A percentile compares a stretch with the other conserved stretches of the same genome.
Conservation (phyloP, 768 basidiomycete species). For the Crassisporium funariophilum region DNA sequence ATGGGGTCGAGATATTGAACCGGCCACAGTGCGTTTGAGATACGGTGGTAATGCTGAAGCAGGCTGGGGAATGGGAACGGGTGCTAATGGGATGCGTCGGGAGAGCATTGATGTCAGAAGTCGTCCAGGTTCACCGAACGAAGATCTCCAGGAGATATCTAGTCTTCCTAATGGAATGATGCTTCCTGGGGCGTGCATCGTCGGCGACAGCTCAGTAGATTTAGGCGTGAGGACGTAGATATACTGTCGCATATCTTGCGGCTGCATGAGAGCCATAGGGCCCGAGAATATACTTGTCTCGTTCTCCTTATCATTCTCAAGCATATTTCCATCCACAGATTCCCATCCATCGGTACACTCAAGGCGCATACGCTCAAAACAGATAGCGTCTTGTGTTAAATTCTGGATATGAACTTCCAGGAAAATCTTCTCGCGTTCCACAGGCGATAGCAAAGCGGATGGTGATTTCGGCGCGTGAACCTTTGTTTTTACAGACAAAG, state of each 20-base stretch:
- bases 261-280: conserved; percentile 71
- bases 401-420: conserved; percentile 95
- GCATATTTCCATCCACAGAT: conserved; percentile 54
- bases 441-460: conserved; percentile 61
- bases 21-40: conserved; percentile 58
- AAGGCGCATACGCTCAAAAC: conserved; percentile 80
- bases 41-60: conserved; percentile 77
- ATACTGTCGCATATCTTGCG: conserved; percentile 86
- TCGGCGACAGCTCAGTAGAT: conserved; percentile 42
- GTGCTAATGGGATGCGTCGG: conserved; percentile 75
- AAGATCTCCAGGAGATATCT: conserved; percentile 87
- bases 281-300: conserved; percentile 56
- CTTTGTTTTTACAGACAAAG: conserved; percentile 93
- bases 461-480: conserved; percentile 79
- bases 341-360: conserved; percentile 72
- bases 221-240: conserved; percentile 77
- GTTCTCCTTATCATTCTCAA: conserved; percentile 28
- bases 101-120: conserved; percentile 89
- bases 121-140: conserved; percentile 83
- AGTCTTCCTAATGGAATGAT: conserved; percentile 82
- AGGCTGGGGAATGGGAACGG: conserved; percentile 46
- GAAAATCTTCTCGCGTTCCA: conserved; percentile 80
- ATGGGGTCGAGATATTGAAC: conserved; percentile 49
- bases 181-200: conserved; percentile 62
- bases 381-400: conserved; percentile 72